A percentile compares a stretch with the other conserved stretches of the same genome.
These are phyloP conservation scores for Kazachstania sp. DNA, from an alignment of 1,139 yeast genomes.

Conservation along the genomic window DNA sequence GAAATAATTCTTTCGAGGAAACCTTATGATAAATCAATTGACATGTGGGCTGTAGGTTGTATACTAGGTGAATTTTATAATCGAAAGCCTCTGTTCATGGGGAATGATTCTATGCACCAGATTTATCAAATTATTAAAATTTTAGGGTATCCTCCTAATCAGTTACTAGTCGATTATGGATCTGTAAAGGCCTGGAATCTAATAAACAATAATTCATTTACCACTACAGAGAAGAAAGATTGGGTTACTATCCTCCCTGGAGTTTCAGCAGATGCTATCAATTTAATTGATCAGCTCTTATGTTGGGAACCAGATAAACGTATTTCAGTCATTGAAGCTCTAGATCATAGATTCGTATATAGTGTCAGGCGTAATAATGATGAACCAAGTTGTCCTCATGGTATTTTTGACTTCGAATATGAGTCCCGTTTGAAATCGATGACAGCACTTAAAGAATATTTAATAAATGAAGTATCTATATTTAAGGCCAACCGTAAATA, in stretches of 20 bases:
- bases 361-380: slow-evolving; percentile 41
- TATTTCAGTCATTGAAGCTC: slow-evolving; percentile 40
- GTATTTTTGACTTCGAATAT: slow-evolving; percentile 53
- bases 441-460: slow-evolving; percentile 22
- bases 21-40: slow-evolving; percentile 50
- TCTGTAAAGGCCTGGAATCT: slow-evolving; percentile 36
- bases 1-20: slow-evolving; percentile 65
- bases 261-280: slow-evolving; percentile 43
- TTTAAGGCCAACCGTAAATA: slow-evolving; percentile 17
- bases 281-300: slow-evolving; percentile 44
- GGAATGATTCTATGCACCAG: slow-evolving; percentile 59
- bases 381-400: slow-evolving; percentile 40
- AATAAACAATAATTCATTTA: slow-evolving; percentile 26
- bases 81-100: slow-evolving; percentile 62
- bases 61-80: slow-evolving; percentile 70
- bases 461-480: slow-evolving; percentile 24
- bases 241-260: slow-evolving; percentile 53
- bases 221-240: slow-evolving; percentile 34
- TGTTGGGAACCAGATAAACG: slow-evolving; percentile 52
- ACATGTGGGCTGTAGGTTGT: slow-evolving; percentile 78
- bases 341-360: slow-evolving; percentile 45
- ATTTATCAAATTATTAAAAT: slow-evolving; percentile 52
- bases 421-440: slow-evolving; percentile 36
- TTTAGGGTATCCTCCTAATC: slow-evolving; percentile 51
- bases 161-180: slow-evolving; percentile 32